These are phyloP conservation scores for Bryoerythrophyllum caledonicum DNA, from an alignment of 225 moss, liverwort and hornwort genomes.

Conservation along the genomic window DNA sequence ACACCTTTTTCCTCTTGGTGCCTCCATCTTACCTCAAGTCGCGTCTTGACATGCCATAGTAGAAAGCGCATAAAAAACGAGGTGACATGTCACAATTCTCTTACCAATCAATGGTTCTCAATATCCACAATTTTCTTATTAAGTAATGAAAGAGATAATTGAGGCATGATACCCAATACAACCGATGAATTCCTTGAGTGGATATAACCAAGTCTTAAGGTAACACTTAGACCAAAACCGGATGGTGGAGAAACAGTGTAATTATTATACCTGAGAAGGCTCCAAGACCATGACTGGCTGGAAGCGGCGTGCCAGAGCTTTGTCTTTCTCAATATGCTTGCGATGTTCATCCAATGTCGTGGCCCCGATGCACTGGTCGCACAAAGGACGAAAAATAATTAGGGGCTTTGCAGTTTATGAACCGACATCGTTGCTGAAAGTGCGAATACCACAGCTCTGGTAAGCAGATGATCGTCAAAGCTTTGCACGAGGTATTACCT, in stretches of 20 bases:
- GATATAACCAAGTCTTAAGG: neutral
- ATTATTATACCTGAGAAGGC: constrained; percentile 71
- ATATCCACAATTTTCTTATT: neutral
- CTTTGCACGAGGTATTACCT: constrained; percentile 49
- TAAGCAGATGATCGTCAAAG: constrained; percentile 11
- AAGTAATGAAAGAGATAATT: neutral
- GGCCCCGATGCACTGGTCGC: constrained; percentile 88
- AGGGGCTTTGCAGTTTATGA: neutral
- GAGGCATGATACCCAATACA: neutral
- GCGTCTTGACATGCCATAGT: neutral
- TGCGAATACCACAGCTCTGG: neutral
- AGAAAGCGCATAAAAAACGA: constrained; percentile 3
- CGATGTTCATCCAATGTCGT: constrained; percentile 98
- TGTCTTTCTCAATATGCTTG: constrained; percentile 98
- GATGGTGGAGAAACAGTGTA: neutral
- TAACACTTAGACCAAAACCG: neutral
- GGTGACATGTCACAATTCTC: constrained; percentile 4
- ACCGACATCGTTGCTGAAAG: neutral
- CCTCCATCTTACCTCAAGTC: constrained; percentile 14
- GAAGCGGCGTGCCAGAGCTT: constrained; percentile 91
- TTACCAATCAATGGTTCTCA: neutral
- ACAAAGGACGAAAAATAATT: constrained; percentile 8
- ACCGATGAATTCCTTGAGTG: neutral
- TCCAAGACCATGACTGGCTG: constrained; percentile 96
- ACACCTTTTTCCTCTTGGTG: constrained; percentile 2